Conservation (phyloP, 2,329 filamentous ascomycete species). For the Aspergillus uvarum region DNA sequence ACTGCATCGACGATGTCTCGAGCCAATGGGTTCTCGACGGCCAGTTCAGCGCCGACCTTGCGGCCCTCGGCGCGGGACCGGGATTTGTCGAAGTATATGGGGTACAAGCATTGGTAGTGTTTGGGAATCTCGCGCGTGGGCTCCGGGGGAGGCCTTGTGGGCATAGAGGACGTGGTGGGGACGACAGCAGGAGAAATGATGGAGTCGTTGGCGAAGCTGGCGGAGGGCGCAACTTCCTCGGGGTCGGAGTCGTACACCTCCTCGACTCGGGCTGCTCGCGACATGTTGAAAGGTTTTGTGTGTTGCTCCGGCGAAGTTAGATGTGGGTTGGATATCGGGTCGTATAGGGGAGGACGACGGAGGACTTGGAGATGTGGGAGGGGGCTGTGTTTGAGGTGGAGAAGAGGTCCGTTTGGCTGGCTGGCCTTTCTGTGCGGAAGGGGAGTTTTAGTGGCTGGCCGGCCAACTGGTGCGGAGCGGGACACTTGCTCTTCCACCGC, state of each 20-base stretch:
- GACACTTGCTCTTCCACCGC: slow-evolving; percentile 16
- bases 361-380: neutral
- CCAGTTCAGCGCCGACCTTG: slow-evolving; percentile 69
- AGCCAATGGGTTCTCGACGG: slow-evolving; percentile 81
- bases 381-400: neutral
- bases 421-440: slow-evolving; percentile 25
- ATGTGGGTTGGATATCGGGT: neutral
- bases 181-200: slow-evolving; percentile 41
- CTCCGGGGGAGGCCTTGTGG: slow-evolving; percentile 39
- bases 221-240: slow-evolving; percentile 70
- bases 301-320: neutral
- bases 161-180: slow-evolving; percentile 28
- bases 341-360: too few relatives aligned
- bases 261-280: slow-evolving; percentile 79
- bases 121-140: slow-evolving; percentile 61
- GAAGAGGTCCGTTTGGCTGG: slow-evolving; percentile 5
- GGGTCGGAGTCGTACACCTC: slow-evolving; percentile 92
- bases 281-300: slow-evolving; percentile 56
- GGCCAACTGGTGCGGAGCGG: slow-evolving; percentile 14
- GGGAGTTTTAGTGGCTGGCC: slow-evolving; percentile 18
- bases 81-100: slow-evolving; percentile 85
- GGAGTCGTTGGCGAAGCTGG: slow-evolving; percentile 48
- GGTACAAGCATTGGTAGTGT: slow-evolving; percentile 86
- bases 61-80: slow-evolving; percentile 70
- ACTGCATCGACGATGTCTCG: slow-evolving; percentile 87